Evolutionary conservation across 2,329 filamentous ascomycete species (phyloP).

Genomic region (Penicillium hordei): DNA sequence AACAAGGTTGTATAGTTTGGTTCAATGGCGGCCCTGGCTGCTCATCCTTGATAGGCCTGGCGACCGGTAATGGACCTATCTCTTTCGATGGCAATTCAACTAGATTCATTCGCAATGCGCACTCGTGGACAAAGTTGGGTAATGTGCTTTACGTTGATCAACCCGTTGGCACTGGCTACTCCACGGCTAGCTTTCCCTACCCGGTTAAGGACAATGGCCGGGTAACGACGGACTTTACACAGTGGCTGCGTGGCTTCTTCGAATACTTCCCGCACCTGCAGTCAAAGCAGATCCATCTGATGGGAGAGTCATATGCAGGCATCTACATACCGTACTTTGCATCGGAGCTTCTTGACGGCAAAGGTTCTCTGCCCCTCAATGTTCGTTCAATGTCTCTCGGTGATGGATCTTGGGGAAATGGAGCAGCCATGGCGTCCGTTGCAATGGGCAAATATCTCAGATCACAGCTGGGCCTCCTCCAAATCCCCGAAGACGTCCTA

Average conservation of each 20-base stretch:
- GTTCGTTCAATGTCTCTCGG: constrained; percentile 39
- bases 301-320: constrained; percentile 42
- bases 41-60: constrained; percentile 35
- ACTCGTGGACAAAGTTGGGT: constrained; percentile 36
- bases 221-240: constrained; percentile 33
- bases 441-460: constrained; percentile 31
- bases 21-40: constrained; percentile 41
- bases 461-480: constrained; percentile 25
- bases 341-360: constrained; percentile 31
- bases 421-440: constrained; percentile 36
- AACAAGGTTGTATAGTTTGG: constrained; percentile 32
- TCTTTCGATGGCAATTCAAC: constrained; percentile 33
- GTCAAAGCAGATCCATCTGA: constrained; percentile 36
- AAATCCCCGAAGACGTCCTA: constrained; percentile 31
- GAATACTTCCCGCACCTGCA: constrained; percentile 31
- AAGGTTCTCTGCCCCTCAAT: constrained; percentile 29
- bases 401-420: constrained; percentile 39
- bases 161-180: constrained; percentile 39
- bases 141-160: constrained; percentile 41
- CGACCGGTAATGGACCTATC: constrained; percentile 37
- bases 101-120: constrained; percentile 22
- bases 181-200: constrained; percentile 32
- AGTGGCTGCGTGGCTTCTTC: constrained; percentile 36
- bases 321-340: constrained; percentile 42
- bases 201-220: constrained; percentile 29